Evolutionary conservation across 306 rosid species (phyloP).

Genomic region (Carpinus fangiana): DNA sequence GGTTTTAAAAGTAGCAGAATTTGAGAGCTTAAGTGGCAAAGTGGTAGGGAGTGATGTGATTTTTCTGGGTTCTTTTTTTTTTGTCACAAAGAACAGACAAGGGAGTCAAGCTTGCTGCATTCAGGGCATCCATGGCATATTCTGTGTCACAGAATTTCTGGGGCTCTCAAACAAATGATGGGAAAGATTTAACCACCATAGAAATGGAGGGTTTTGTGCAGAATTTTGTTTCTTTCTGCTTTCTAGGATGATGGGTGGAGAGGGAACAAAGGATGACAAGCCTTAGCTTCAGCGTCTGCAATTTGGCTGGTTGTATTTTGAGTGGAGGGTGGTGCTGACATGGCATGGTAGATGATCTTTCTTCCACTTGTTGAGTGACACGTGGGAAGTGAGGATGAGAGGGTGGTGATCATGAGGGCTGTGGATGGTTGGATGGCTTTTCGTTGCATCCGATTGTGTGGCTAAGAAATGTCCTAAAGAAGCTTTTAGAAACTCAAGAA

Average conservation of each 20-base stretch:
- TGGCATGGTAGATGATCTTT: slow-evolving; percentile 32
- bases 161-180: slow-evolving; percentile 31
- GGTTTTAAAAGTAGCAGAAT: slow-evolving; percentile 31
- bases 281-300: slow-evolving; percentile 32
- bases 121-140: slow-evolving; percentile 98
- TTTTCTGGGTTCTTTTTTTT: slow-evolving; percentile 59
- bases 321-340: slow-evolving; percentile 34
- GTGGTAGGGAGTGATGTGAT: slow-evolving; percentile 37
- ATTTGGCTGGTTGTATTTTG: slow-evolving; percentile 16
- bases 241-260: slow-evolving; percentile 24
- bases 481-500: slow-evolving; percentile 8
- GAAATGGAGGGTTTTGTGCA: slow-evolving; percentile 22
- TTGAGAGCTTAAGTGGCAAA: slow-evolving; percentile 47
- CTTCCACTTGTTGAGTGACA: slow-evolving; percentile 29
- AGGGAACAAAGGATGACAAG: slow-evolving; percentile 28
- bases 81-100: slow-evolving; percentile 69
- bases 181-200: slow-evolving; percentile 32
- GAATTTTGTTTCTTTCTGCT: background rate
- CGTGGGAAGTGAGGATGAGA: slow-evolving; percentile 39
- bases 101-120: slow-evolving; percentile 77
- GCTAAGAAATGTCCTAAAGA: slow-evolving; percentile 31
- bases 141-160: slow-evolving; percentile 20
- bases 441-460: slow-evolving; percentile 36
- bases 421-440: slow-evolving; percentile 10
- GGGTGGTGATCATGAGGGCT: slow-evolving; percentile 20